Base-by-base conservation (phyloP, 108 stramenopile genomes). In the Nitzschia sp. region DNA sequence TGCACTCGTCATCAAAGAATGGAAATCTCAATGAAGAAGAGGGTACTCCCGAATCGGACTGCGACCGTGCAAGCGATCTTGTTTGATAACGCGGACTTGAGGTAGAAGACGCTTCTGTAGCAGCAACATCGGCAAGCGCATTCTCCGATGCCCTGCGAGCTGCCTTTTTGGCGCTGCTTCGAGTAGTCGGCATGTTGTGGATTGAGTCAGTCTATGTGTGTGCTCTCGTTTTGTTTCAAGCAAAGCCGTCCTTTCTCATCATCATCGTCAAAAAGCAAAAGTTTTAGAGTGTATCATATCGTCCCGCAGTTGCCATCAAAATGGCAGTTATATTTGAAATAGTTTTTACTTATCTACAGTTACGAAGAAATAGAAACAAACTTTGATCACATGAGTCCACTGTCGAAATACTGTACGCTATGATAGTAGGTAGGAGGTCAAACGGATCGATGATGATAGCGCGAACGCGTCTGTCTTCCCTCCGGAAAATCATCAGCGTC, bases 1-100 rank as follows among this genome's bases (percentile, higher is more conserved):
- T 54, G n/a, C n/a, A n/a, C 1, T 23, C 23, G 17, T 59, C 32
- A 32, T 65, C 64, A 51, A 65, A 65, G 64, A 65, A 65, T 30
- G 64, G 64, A 8, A 65, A 65, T 31, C 31, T 63, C 31, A 59
- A 23, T 15, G 23, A 15, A 15, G 23, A 13, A 19, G 13, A 15
- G 8, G 57, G 33, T 1, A 15, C 15, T 15, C 29, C 26, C 18
- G 57, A 59, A 32, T 59, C 31, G 1, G 57, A 59, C 6, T 25
- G 57, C 31, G 57, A 30, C 1, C 57, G 18, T 19, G 31, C 34
- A 15, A 18, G 29, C 25, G 54, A 54, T 25, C 54, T 54, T 0
- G 54, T 54, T 26, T 15, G 25, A 54, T 54, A 54, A 27, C 25
- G 38, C 6, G 49, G 49, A 51, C 49, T 51, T 4, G 49, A 19